These are phyloP conservation scores for Poterioochromonas sp. DNA, from an alignment of 352 stramenopile genomes.

Conservation along the genomic window DNA sequence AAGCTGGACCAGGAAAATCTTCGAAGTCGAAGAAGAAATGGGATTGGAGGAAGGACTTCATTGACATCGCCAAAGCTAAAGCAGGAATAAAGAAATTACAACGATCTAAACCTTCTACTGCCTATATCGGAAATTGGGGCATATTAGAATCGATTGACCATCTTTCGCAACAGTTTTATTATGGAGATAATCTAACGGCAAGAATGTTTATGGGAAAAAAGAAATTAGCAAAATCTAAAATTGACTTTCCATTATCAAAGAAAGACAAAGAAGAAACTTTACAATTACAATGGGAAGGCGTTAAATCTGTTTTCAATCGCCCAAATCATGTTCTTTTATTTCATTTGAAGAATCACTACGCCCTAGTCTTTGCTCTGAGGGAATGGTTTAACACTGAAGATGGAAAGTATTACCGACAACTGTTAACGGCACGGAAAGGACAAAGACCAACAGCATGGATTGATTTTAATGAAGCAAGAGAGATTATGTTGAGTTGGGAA, in stretches of 20 bases:
- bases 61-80: constrained; percentile 51
- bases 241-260: constrained; percentile 35
- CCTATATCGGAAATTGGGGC: constrained; percentile 56
- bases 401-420: constrained; percentile 38
- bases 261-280: constrained; percentile 43
- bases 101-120: constrained; percentile 54
- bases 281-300: constrained; percentile 43
- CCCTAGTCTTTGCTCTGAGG: constrained; percentile 57
- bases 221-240: constrained; percentile 6
- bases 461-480: constrained; percentile 51
- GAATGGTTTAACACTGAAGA: constrained; percentile 46
- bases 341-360: constrained; percentile 69
- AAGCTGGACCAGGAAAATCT: constrained; percentile 27
- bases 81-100: constrained; percentile 53
- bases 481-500: constrained; percentile 54
- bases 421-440: constrained; percentile 56
- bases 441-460: constrained; percentile 59
- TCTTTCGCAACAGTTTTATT: background rate
- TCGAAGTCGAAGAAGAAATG: constrained; percentile 35
- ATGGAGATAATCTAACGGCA: constrained; percentile 25
- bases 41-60: constrained; percentile 44
- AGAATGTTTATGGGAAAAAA: constrained; percentile 47
- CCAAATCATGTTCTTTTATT: constrained; percentile 48
- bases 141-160: background rate
- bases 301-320: constrained; percentile 32